phyloP scores from a whole-genome alignment of 2,329 filamentous ascomycete genomes.

The Ambrosiella xylebori region DNA sequence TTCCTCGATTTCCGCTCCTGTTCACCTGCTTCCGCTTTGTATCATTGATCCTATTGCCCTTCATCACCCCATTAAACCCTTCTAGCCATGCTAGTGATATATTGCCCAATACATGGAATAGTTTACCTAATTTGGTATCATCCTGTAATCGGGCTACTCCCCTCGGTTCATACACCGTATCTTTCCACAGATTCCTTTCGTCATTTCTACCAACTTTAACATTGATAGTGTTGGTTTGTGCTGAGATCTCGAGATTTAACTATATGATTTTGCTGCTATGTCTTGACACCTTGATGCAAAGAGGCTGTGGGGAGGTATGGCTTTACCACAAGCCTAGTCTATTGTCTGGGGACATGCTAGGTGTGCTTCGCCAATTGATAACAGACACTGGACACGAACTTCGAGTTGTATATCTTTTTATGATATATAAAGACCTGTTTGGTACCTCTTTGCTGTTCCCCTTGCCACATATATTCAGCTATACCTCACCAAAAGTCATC shows the following conservation, averaged over 20 bases:
- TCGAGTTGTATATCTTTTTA: not conserved
- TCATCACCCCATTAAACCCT: not conserved
- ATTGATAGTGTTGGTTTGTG: no score
- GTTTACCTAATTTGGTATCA: not conserved
- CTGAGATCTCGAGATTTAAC: no score
- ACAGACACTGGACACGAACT: not conserved
- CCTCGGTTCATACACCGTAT: not conserved
- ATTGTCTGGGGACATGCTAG: not conserved
- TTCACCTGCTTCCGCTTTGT: not conserved
- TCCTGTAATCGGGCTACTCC: not conserved
- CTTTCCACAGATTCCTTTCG: no score
- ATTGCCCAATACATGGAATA: not conserved
- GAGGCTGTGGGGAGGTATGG: not conserved
- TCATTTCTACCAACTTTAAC: no score
- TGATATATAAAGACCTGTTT: conserved; percentile 9
- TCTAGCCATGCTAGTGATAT: not conserved
- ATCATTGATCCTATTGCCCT: not conserved
- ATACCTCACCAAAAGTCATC: not conserved
- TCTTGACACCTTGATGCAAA: not conserved
- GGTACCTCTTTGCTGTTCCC: not conserved
- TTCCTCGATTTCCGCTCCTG: not conserved
- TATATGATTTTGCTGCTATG: not conserved
- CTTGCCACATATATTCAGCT: not conserved
- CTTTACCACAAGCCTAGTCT: not conserved
- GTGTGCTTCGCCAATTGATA: not conserved